Percentiles rank a stretch among this genome's conserved stretches.
Conservation (phyloP, 768 basidiomycete genomes). For the Dictyophora rubrovolvata region DNA sequence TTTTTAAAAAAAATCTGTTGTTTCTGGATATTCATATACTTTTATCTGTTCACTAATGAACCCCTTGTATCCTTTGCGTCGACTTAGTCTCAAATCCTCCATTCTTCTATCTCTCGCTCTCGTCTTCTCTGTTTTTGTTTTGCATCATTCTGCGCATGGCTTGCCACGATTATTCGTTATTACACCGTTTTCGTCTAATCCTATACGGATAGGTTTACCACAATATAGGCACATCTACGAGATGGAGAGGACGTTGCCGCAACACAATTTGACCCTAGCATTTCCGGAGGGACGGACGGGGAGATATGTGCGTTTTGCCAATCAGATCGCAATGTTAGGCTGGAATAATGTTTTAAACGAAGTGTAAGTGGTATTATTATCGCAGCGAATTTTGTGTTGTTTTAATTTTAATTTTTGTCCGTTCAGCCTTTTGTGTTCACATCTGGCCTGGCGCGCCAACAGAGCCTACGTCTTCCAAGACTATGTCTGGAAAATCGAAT, state of each 20-base stretch:
- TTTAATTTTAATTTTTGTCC: background rate
- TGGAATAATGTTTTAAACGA: conserved; percentile 47
- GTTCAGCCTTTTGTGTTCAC: conserved; percentile 32
- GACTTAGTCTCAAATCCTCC: too few species aligned
- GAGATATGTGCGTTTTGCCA: conserved; percentile 38
- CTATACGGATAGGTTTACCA: too few species aligned
- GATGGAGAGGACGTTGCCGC: conserved; percentile 35
- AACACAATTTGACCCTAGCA: conserved; percentile 37
- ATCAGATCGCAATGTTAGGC: conserved; percentile 30
- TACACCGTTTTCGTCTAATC: too few species aligned
- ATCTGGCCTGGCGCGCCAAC: conserved; percentile 36
- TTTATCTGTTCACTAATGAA: too few species aligned
- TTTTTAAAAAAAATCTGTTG: too few species aligned
- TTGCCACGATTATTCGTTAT: too few species aligned
- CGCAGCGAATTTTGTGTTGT: too few species aligned
- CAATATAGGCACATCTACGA: conserved; percentile 11
- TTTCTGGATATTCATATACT: too few species aligned
- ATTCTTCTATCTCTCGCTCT: too few species aligned
- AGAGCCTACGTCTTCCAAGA: conserved; percentile 36
- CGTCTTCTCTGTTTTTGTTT: too few species aligned
- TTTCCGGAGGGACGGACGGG: conserved; percentile 39
- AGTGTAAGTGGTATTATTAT: conserved; percentile 24
- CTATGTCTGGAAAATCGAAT: conserved; percentile 38
- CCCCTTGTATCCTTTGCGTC: too few species aligned
- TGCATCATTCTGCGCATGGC: too few species aligned